Evolutionary conservation across 768 basidiomycete genomes (phyloP), one percentile per base, ranked within the genome.

Genomic region (Lactarius vividus): DNA sequence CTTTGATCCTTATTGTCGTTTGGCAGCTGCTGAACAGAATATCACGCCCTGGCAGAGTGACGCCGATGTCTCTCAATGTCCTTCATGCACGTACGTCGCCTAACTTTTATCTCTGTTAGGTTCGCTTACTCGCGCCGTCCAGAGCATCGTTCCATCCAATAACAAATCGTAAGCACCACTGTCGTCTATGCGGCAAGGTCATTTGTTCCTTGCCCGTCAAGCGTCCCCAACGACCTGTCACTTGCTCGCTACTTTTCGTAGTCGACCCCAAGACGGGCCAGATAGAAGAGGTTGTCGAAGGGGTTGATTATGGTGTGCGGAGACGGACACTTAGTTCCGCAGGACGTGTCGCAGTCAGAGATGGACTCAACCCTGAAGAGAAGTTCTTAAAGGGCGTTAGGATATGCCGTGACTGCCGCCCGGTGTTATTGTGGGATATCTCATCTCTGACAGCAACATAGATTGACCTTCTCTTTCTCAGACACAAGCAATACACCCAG

Each of bases 21-120:
- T 39, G 10, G 53, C 53, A 91, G 89, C 83, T 61, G 88, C 88
- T 3, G 96, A 99, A 76, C 96, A 96, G 75, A 81, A 84, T 53
- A 95, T 99, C 70, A 94, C 97, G 3, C 94, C 94, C 5, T 99
- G 96, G 96, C 87, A 97, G 74, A 87, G 90, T 46, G 96, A 98
- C 73, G 79, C 84, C 1, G 72, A 80, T 4, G 93, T 88, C 1
- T 84, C 83, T 54, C 86, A 87, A 66, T 99, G 96, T 78, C 89
- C 93, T 1, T 78, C 96, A 67, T 99, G 96, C 85, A 75, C 73
- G 94, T 92, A 75, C 75, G 85, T 78, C 16, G n/a, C 26, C 16
- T n/a, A 20, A 11, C 42, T 15, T 11, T 35, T 23, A 64, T 29
- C 8, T n/a, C 52, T 10, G 23, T 20, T 39, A 4, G 46, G 37